Conservation (phyloP, 2,329 filamentous ascomycete species). For the Monosporascus ibericus region DNA sequence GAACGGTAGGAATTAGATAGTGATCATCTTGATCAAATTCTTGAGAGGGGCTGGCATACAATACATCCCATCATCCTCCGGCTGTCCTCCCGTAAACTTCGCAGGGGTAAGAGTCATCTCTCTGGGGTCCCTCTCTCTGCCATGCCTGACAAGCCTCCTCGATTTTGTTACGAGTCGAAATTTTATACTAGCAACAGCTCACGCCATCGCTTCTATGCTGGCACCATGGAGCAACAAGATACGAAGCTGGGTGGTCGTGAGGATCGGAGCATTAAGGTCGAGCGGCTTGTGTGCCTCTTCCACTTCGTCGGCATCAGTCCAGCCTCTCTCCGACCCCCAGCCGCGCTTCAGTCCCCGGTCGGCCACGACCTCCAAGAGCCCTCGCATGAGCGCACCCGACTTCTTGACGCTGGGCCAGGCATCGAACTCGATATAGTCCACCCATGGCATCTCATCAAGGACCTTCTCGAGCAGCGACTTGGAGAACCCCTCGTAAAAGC, state of each 20-base stretch:
- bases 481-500: conserved; percentile 67
- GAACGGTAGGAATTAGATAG: too few species aligned
- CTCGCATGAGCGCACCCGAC: conserved; percentile 57
- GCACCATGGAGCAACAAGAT: conserved; percentile 17
- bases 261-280: conserved; percentile 15
- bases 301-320: conserved; percentile 49
- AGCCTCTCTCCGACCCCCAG: conserved; percentile 64
- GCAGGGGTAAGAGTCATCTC: too few species aligned
- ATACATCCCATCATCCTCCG: too few species aligned
- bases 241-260: conserved; percentile 6
- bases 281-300: conserved; percentile 17
- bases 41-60: too few species aligned
- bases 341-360: conserved; percentile 45
- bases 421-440: conserved; percentile 62
- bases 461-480: conserved; percentile 50
- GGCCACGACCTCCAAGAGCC: conserved; percentile 47
- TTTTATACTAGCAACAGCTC: neutral
- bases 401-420: conserved; percentile 61
- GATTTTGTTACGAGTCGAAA: too few species aligned
- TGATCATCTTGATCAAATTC: too few species aligned
- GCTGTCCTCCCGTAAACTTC: too few species aligned
- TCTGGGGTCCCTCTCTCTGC: too few species aligned
- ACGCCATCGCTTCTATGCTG: conserved; percentile 10
- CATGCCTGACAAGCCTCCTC: too few species aligned
- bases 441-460: conserved; percentile 48